phyloP scores from a whole-genome alignment of 352 stramenopile species.

The Pythium utonaiense region DNA sequence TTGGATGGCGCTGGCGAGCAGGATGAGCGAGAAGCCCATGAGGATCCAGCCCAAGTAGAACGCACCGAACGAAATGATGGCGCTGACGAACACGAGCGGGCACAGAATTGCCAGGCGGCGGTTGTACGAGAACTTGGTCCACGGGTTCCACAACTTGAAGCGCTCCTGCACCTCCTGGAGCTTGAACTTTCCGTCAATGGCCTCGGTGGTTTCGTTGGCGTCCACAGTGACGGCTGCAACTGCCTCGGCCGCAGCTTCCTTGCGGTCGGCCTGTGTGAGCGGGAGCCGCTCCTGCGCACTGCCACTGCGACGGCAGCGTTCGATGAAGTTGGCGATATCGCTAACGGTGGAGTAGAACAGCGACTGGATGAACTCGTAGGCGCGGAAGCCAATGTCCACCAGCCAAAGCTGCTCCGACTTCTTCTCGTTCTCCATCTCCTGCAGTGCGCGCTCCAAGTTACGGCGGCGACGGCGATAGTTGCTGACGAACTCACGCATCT shows the following conservation, averaged over 20 bases:
- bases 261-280: conserved; percentile 19
- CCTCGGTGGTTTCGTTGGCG: conserved; percentile 55
- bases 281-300: conserved; percentile 12
- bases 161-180: conserved; percentile 41
- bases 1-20: conserved; percentile 78
- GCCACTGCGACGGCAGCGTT: neutral
- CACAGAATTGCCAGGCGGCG: conserved; percentile 61
- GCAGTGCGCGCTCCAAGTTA: conserved; percentile 66
- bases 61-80: conserved; percentile 76
- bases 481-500: conserved; percentile 87
- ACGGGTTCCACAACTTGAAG: conserved; percentile 62
- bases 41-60: conserved; percentile 81
- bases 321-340: conserved; percentile 15
- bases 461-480: conserved; percentile 79
- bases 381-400: conserved; percentile 79
- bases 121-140: conserved; percentile 75
- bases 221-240: conserved; percentile 24
- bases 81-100: conserved; percentile 65
- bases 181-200: conserved; percentile 56
- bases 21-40: conserved; percentile 80
- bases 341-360: conserved; percentile 55
- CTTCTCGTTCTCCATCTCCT: conserved; percentile 78
- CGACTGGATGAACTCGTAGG: conserved; percentile 65
- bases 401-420: conserved; percentile 82
- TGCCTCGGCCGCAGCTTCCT: conserved; percentile 26